Evolutionary conservation across 192 early-diverging fungal genomes (phyloP), one percentile per base, ranked within the genome.

Genomic region (Coemansia sp.): DNA sequence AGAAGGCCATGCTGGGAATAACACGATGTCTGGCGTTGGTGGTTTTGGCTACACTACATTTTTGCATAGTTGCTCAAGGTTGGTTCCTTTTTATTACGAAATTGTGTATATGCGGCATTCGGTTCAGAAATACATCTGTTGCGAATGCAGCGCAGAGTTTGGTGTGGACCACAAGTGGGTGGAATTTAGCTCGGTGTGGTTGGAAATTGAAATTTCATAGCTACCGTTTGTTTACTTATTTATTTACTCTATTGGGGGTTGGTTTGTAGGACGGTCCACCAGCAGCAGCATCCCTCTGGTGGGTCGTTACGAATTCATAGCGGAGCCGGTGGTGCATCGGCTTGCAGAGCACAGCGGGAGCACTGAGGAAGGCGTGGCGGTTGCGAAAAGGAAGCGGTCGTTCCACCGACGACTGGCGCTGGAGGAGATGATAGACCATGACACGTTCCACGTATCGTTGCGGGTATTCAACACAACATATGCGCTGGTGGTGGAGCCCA

Each of bases 381-480:
- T 51, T 5, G 7, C 48, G 14, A 13, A 55, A 19, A 59, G 44
- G 46, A 76, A 63, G 49, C 65, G 72, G 51, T 81, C 78, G 51
- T 81, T 81, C 68, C 61, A 72, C 55, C 37, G 62, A 63, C 67
- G 62, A 53, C 70, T 51, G 12, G 12, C 39, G 38, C 62, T 76
- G 45, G 69, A 50, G 7, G 41, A 61, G 13, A 79, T 83, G 75
- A 68, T 83, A 12, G 66, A 67, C 3, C 76, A 88, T 63, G 91
- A 86, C 42, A 85, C 72, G 17, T 72, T 89, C 50, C 84, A 87
- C 44, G 44, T 91, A 4, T 67, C 84, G 37, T 76, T 92, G 44
- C 72, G 61, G 8, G 87, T 87, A 22, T 90, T 79, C 81, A 90
- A 90, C 70, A 82, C 80, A 22, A 90, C 90, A 1, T 90, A 90